A percentile compares a stretch with the other conserved stretches of the same genome.
Conservation (phyloP, 148 eudicot genomes). For the Nyssa sinensis region DNA sequence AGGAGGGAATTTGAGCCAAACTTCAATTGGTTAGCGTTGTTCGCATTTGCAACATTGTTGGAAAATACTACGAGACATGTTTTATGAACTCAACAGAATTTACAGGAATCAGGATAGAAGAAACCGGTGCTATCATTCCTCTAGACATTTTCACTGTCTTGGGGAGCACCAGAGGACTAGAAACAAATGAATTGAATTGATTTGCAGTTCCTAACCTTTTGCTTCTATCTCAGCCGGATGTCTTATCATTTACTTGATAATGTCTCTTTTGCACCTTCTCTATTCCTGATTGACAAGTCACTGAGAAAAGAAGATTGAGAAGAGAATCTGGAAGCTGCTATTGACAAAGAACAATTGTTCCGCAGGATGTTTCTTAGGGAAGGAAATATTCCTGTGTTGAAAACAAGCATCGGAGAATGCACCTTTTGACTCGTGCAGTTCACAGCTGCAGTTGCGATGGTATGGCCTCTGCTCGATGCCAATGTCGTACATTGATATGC, state of each 20-base stretch:
- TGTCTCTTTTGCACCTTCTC: neutral
- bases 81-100: neutral
- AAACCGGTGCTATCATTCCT: neutral
- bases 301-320: too few species aligned
- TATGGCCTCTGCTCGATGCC: conserved; percentile 26
- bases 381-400: conserved; percentile 2
- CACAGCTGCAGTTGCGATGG: conserved; percentile 27
- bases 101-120: neutral
- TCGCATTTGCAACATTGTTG: neutral
- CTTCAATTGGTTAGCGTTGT: neutral
- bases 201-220: neutral
- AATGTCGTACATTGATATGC: conserved; percentile 13
- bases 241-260: too few species aligned
- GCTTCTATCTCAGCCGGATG: neutral
- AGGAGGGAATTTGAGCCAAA: too few species aligned
- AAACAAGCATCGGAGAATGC: neutral
- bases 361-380: conserved; percentile 3
- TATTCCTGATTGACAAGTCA: neutral
- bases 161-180: neutral
- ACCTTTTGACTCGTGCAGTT: conserved; percentile 17
- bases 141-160: too few species aligned
- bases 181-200: neutral
- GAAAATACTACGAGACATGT: neutral
- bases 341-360: conserved; percentile 9
- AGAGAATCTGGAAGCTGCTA: neutral